Conservation (phyloP, 345 rosid genomes). For the Corymbia maculata region DNA sequence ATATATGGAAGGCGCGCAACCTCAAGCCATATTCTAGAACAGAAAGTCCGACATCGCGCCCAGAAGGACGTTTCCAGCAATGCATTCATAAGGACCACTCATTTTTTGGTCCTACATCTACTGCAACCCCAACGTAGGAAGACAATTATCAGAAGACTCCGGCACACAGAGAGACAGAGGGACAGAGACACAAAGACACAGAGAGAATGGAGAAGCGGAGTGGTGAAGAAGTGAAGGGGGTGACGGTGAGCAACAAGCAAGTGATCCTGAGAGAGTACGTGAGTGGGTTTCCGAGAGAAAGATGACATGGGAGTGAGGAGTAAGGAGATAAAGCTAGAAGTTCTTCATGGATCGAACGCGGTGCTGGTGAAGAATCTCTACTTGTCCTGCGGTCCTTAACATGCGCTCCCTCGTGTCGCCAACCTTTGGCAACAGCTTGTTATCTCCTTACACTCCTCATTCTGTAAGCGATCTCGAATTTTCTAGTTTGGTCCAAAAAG, state of each 20-base stretch:
- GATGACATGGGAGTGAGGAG: conserved; percentile 23
- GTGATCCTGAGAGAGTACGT: conserved; percentile 27
- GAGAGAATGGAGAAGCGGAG: neutral
- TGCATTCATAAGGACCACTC: neutral
- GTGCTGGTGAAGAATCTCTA: conserved; percentile 49
- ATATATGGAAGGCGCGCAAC: no score
- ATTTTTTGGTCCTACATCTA: neutral
- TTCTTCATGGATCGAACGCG: conserved; percentile 14
- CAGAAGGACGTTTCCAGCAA: neutral
- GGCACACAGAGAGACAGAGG: neutral
- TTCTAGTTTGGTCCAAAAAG: no score
- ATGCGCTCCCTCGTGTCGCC: neutral
- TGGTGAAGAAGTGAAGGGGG: neutral
- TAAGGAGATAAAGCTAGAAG: conserved; percentile 11
- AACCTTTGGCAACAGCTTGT: neutral
- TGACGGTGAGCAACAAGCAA: conserved; percentile 33
- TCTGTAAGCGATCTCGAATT: neutral
- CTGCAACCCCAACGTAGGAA: neutral
- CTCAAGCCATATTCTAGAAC: no score
- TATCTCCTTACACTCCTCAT: neutral
- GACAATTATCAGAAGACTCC: neutral
- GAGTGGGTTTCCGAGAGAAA: conserved; percentile 32
- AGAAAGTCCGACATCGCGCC: no score
- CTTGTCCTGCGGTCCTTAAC: conserved; percentile 28
- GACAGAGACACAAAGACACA: no score